phyloP scores from a whole-genome alignment of 352 stramenopile genomes.

The Phytophthora parvispora region DNA sequence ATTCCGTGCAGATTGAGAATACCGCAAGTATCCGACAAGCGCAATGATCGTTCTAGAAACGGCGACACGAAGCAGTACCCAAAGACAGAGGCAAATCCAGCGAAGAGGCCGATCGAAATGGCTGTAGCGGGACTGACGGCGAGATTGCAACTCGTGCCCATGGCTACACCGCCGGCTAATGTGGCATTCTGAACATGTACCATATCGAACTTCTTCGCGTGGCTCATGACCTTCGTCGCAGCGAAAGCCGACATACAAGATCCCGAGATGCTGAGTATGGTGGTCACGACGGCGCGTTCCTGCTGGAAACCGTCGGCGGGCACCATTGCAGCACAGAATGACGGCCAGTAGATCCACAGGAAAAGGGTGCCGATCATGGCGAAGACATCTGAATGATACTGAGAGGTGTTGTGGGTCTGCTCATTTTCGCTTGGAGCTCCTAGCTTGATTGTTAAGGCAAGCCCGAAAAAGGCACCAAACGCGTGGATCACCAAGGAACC shows the following conservation, averaged over 20 bases:
- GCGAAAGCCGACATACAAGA: conserved; percentile 70
- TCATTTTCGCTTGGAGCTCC: conserved; percentile 42
- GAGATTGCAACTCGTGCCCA: conserved; percentile 74
- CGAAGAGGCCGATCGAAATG: conserved; percentile 51
- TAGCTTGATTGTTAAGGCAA: conserved; percentile 64
- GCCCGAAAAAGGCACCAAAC: conserved; percentile 83
- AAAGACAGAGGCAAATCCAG: conserved; percentile 49
- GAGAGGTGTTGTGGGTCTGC: conserved; percentile 65
- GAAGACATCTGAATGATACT: conserved; percentile 73
- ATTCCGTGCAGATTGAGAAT: conserved; percentile 84
- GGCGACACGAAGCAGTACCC: conserved; percentile 57
- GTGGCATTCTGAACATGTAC: conserved; percentile 83
- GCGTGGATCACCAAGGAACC: conserved; percentile 88
- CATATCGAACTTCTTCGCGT: conserved; percentile 75
- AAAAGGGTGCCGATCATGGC: conserved; percentile 86
- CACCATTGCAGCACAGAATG: conserved; percentile 83
- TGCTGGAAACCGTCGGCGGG: conserved; percentile 65
- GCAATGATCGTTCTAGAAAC: conserved; percentile 43
- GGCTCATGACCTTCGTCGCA: conserved; percentile 39
- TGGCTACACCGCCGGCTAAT: conserved; percentile 70
- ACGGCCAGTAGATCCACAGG: conserved; percentile 89
- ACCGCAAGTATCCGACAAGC: conserved; percentile 54
- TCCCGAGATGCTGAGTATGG: conserved; percentile 65
- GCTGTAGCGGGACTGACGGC: conserved; percentile 64
- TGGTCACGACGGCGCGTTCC: conserved; percentile 75